Percentiles rank a stretch among this genome's conserved stretches.
Conservation (phyloP, 2,329 filamentous ascomycete species). For the Laburnicola sp. region DNA sequence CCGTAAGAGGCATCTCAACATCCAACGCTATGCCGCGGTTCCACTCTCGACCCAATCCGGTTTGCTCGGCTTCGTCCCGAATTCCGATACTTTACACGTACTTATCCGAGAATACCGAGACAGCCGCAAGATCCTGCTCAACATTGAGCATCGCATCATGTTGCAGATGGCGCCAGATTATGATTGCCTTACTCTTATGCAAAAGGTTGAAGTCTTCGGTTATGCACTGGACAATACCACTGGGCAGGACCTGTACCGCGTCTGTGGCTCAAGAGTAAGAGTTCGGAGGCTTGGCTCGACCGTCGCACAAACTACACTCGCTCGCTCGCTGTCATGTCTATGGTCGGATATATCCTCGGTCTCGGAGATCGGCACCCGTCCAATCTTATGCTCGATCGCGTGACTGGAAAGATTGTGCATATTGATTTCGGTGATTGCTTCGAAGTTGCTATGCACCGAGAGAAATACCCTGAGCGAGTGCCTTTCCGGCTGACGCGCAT, state of each 20-base stretch:
- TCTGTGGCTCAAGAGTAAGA: constrained; percentile 99
- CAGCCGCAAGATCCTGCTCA: constrained; percentile 93
- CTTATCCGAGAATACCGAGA: constrained; percentile 97
- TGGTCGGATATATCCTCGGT: constrained; percentile 99
- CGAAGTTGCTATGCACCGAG: constrained; percentile 98
- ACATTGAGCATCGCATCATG: constrained; percentile 99
- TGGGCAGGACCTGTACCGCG: constrained; percentile 95
- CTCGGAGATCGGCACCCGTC: constrained; percentile 96
- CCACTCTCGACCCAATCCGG: constrained; percentile 95
- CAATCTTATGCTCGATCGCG: constrained; percentile 94
- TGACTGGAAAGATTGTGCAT: constrained; percentile 96
- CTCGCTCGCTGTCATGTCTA: constrained; percentile 98
- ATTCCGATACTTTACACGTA: constrained; percentile 95
- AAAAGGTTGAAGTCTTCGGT: constrained; percentile 99
- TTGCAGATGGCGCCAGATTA: constrained; percentile 99
- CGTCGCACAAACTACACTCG: constrained; percentile 98
- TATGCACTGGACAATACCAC: constrained; percentile 99
- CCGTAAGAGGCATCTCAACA: constrained; percentile 95
- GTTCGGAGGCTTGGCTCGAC: constrained; percentile 96
- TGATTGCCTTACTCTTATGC: constrained; percentile 97
- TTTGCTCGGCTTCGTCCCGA: constrained; percentile 92
- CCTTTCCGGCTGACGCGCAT: constrained; percentile 97
- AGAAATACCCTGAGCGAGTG: constrained; percentile 97
- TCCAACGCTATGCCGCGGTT: constrained; percentile 95
- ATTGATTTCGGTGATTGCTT: constrained; percentile 99